Evolutionary conservation across 768 basidiomycete genomes (phyloP).

Genomic region (Inosperma sp.): DNA sequence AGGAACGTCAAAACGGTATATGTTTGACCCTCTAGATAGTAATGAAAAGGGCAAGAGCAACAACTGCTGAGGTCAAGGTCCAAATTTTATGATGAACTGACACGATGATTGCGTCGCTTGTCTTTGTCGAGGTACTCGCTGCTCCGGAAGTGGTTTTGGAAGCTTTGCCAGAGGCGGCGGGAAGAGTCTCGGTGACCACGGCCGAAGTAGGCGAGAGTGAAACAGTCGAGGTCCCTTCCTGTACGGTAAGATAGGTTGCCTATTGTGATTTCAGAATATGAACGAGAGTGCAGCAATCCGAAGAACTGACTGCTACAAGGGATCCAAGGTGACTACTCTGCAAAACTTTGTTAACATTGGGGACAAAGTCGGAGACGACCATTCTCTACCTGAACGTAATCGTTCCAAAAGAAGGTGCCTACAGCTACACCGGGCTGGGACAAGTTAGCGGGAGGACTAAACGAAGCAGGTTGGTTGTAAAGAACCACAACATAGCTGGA

Average conservation of each 20-base stretch:
- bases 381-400: slow-evolving; percentile 50
- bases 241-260: slow-evolving; percentile 71
- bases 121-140: background rate
- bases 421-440: slow-evolving; percentile 47
- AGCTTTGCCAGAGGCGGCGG: slow-evolving; percentile 4
- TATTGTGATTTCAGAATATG: slow-evolving; percentile 19
- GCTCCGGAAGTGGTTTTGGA: background rate
- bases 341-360: slow-evolving; percentile 3
- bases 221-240: slow-evolving; percentile 56
- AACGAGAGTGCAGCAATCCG: background rate
- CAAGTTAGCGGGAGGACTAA: slow-evolving; percentile 57
- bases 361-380: background rate
- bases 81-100: too few relatives aligned
- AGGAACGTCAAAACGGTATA: too few relatives aligned
- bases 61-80: background rate
- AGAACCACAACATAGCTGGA: slow-evolving; percentile 65
- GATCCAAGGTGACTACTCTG: slow-evolving; percentile 53
- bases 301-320: slow-evolving; percentile 49
- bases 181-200: slow-evolving; percentile 59
- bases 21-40: too few relatives aligned
- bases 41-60: background rate
- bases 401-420: slow-evolving; percentile 49
- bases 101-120: background rate
- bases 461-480: slow-evolving; percentile 58
- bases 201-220: slow-evolving; percentile 54